Evolutionary conservation across 805 yeast species (phyloP), one percentile per base, ranked within the genome.

Genomic region (Scheffersomyces stipitis): DNA sequence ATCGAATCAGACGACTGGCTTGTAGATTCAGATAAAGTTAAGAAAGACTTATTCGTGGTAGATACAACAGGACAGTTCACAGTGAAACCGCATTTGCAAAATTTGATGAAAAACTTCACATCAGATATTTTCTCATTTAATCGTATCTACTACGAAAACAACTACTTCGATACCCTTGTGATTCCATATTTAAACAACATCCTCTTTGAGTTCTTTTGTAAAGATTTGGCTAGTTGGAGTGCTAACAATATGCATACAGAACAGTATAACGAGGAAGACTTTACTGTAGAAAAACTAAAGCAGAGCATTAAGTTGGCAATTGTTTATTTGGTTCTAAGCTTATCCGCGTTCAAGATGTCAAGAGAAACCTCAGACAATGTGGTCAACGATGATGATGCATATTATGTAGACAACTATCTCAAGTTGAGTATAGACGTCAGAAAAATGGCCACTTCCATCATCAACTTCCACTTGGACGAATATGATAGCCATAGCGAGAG

Each of bases 1-100:
- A 53, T 62, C 17, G 71, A 66, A 35, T 58, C 66, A 0, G 72
- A 66, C 40, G 68, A 66, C 33, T 69, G 73, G 71, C 30, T 42
- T 9, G 68, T 67, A 0, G 43, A 49, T 20, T 7, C 24, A 7
- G 44, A 42, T 9, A 41, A 51, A 18, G 41, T 52, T 6, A 18
- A 52, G 8, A 41, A 44, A 12, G 38, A 46, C 26, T 39, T 60
- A 15, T 49, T 52, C 42, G 22, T 31, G 8, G 28, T 15, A 9
- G 36, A 39, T 6, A 17, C 29, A 31, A 38, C 43, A 31, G 29
- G 14, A 3, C 26, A 28, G 12, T 38, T 38, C 26, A 37, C 39
- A 10, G 37, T 57, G 5, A 48, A 51, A 14, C 46, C 52, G n/a
- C 41, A 52, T 8, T 51, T 60, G 36, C 40, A 45, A 18, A 38